Evolutionary conservation across 2,329 filamentous ascomycete genomes (phyloP), one percentile per base, ranked within the genome.

Genomic region (Epichloe sp.): DNA sequence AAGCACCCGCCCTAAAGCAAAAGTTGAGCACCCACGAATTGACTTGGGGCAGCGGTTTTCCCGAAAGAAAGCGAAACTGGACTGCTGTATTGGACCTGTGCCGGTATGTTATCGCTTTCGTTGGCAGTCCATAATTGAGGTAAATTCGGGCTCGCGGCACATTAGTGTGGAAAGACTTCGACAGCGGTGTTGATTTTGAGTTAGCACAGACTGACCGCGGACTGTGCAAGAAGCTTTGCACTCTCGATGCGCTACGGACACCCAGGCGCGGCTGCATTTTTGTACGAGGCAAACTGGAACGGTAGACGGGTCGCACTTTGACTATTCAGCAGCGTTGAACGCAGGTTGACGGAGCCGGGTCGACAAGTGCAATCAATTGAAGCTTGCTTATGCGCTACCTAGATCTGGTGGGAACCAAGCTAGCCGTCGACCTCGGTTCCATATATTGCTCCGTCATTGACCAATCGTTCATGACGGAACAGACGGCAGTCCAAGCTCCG

Each of bases 1-100:
- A 69, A 35, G 68, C 68, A 36, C 89, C 84, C 35, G 79, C 74
- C 58, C 85, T 79, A 63, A 86, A 88, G 44, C 80, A 65, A 60
- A 86, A 81, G 61, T 76, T 78, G 52, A 78, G 62, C 3, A 75
- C 47, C 54, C 67, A 65, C 15, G 75, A 79, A 44, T 68, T 68
- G 47, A 64, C 58, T 57, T 77, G 73, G 6, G 74, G 74, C 3
- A 77, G 66, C 15, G 77, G 73, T 58, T 69, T 74, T 23, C 77
- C 77, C 0, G 78, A 81, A 17, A 80, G 44, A 19, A 3, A 40
- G 15, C 52, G 60, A 5, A 35, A 38, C n/a, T 47, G 51, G 26
- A 51, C 19, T 37, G 19, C 14, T 35, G 17, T 17, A 14, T 37
- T 35, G 19, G 35, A 34, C 15, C 23, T 40, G 34, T 8, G 26